Evolutionary conservation across 2,329 filamentous ascomycete genomes (phyloP).

Genomic region (Delphinella strobiligena): DNA sequence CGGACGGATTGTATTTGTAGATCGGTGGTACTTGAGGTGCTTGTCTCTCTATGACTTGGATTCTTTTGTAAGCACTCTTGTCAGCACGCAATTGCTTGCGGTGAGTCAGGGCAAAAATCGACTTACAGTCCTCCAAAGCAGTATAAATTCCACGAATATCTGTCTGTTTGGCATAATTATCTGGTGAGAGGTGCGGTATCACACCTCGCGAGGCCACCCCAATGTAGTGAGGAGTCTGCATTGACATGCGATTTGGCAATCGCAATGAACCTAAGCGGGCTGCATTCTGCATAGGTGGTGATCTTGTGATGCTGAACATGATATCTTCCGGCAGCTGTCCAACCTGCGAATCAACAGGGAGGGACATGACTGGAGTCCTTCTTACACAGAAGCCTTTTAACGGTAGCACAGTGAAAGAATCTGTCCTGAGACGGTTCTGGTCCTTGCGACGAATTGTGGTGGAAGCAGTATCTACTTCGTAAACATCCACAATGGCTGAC

Average conservation of each 20-base stretch:
- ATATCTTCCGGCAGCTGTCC: conserved; percentile 2
- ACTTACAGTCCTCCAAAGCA: conserved; percentile 84
- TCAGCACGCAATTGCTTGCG: conserved; percentile 23
- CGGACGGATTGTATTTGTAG: conserved; percentile 34
- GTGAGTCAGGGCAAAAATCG: conserved; percentile 2
- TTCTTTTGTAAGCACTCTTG: conserved; percentile 24
- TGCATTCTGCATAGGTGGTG: conserved; percentile 23
- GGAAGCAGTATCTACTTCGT: no score
- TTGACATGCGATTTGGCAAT: conserved; percentile 48
- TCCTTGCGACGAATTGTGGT: no score
- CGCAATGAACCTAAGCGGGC: conserved; percentile 58
- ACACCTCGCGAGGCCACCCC: conserved; percentile 70
- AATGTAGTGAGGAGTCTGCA: conserved; percentile 76
- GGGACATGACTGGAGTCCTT: no score
- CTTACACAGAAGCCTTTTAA: no score
- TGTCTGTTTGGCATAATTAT: conserved; percentile 58
- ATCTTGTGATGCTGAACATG: conserved; percentile 35
- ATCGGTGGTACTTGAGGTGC: conserved; percentile 37
- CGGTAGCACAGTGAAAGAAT: no score
- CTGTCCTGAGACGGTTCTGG: no score
- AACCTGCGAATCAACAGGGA: background rate
- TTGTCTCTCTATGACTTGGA: conserved; percentile 51
- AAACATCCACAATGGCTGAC: no score
- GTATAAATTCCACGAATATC: conserved; percentile 61
- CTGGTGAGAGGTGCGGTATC: conserved; percentile 79